Percentiles rank a stretch among this genome's conserved stretches.
Evolutionary conservation across 352 stramenopile species (phyloP).

Genomic region (Pythium grandisporangium): DNA sequence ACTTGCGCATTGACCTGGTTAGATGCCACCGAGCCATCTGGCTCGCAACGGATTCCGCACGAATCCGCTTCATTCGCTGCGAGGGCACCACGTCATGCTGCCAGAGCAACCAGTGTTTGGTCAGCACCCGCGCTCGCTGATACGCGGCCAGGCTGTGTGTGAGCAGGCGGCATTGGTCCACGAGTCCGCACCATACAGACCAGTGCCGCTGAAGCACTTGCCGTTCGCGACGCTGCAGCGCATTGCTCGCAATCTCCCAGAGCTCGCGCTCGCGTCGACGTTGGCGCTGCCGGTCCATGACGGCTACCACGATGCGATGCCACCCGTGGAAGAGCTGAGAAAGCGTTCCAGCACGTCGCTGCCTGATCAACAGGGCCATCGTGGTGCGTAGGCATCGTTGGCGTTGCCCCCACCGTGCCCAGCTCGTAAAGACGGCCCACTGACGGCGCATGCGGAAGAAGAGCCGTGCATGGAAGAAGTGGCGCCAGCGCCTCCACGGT

Average conservation of each 20-base stretch:
- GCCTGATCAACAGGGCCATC: conserved; percentile 7
- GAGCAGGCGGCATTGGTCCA: conserved; percentile 31
- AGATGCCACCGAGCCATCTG: background rate
- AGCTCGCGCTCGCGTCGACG: conserved; percentile 43
- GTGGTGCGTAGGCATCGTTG: conserved; percentile 10
- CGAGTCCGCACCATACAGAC: conserved; percentile 25
- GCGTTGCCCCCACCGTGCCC: conserved; percentile 16
- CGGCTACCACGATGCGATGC: conserved; percentile 24
- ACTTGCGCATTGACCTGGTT: background rate
- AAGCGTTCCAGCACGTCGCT: conserved; percentile 1
- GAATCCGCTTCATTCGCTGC: background rate
- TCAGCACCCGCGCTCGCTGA: conserved; percentile 35
- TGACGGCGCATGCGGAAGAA: conserved; percentile 43
- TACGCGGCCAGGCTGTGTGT: conserved; percentile 34
- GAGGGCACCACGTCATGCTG: conserved; percentile 27
- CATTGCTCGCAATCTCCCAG: conserved; percentile 41
- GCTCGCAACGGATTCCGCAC: background rate
- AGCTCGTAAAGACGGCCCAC: conserved; percentile 19
- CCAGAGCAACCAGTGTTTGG: conserved; percentile 57
- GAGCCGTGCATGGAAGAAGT: conserved; percentile 45
- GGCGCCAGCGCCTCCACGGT: conserved; percentile 47
- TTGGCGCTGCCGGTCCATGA: conserved; percentile 35
- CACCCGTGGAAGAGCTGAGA: conserved; percentile 20
- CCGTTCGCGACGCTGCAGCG: conserved; percentile 33
- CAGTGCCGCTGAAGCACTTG: conserved; percentile 31